phyloP scores from a whole-genome alignment of 139 green algal genomes.

The Haematococcus sp. region DNA sequence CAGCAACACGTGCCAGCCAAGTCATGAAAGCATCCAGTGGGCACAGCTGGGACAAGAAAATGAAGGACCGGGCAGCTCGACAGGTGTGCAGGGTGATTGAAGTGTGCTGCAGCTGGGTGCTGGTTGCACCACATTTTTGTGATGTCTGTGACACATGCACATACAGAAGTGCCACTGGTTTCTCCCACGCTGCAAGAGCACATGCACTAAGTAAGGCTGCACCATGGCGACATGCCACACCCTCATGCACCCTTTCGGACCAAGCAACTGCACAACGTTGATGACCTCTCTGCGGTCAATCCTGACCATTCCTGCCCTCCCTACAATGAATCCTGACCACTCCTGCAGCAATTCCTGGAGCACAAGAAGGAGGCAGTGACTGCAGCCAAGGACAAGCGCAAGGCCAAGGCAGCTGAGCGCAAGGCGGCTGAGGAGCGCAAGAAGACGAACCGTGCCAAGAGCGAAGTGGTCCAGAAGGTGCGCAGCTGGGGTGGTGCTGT shows the following conservation, averaged over 20 bases:
- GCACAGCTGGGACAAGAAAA: conserved; percentile 41
- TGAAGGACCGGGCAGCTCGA: conserved; percentile 17
- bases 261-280: no score
- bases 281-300: no score
- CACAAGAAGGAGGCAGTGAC: conserved; percentile 27
- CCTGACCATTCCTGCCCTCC: no score
- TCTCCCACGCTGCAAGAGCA: no score
- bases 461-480: conserved; percentile 50
- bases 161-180: no score
- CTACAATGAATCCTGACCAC: no score
- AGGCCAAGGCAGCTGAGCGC: conserved; percentile 33
- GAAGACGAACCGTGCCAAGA: conserved; percentile 45
- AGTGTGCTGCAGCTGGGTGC: no score
- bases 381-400: conserved; percentile 29
- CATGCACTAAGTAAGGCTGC: no score
- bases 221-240: no score
- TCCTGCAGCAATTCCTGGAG: conserved; percentile 22
- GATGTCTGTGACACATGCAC: no score
- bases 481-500: not conserved
- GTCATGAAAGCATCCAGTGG: conserved; percentile 25
- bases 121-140: no score
- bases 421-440: conserved; percentile 40
- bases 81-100: not conserved
- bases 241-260: no score
- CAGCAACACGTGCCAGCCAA: conserved; percentile 23